phyloP scores from a whole-genome alignment of 768 basidiomycete species.

The Floccularia luteovirens region DNA sequence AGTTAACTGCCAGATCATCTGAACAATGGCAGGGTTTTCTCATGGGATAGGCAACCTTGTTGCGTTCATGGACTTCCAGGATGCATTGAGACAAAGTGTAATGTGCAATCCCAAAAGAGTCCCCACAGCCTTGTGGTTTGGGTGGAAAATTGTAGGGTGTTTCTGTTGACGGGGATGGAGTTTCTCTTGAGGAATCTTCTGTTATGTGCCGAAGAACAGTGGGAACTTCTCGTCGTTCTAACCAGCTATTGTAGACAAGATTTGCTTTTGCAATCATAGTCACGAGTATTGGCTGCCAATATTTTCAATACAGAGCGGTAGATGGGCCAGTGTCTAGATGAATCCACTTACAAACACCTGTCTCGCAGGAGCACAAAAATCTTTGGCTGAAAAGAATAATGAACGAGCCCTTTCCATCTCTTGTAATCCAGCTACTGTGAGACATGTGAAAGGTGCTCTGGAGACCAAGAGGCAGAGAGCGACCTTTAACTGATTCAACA shows the following conservation, averaged over 20 bases:
- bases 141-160: not conserved
- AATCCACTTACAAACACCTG: slow-evolving; percentile 33
- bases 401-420: slow-evolving; percentile 45
- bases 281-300: slow-evolving; percentile 34
- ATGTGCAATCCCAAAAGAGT: slow-evolving; percentile 34
- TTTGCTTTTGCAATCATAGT: slow-evolving; percentile 45
- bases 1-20: slow-evolving; percentile 13
- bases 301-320: slow-evolving; percentile 2
- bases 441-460: slow-evolving; percentile 58
- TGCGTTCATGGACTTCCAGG: slow-evolving; percentile 37
- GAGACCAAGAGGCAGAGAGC: slow-evolving; percentile 48
- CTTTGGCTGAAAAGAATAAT: slow-evolving; percentile 36
- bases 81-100: slow-evolving; percentile 37
- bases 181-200: slow-evolving; percentile 16
- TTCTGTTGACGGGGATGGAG: not conserved
- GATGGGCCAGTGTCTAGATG: slow-evolving; percentile 3
- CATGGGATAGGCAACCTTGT: slow-evolving; percentile 31
- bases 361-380: slow-evolving; percentile 34
- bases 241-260: slow-evolving; percentile 40
- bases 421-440: slow-evolving; percentile 55
- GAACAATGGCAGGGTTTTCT: slow-evolving; percentile 38
- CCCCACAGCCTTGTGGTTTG: slow-evolving; percentile 15
- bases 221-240: slow-evolving; percentile 33
- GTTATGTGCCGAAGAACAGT: slow-evolving; percentile 31
- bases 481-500: slow-evolving; percentile 21